These are phyloP conservation scores for Kazachstania bromeliacearum DNA, from an alignment of 805 yeast species.

Conservation along the genomic window DNA sequence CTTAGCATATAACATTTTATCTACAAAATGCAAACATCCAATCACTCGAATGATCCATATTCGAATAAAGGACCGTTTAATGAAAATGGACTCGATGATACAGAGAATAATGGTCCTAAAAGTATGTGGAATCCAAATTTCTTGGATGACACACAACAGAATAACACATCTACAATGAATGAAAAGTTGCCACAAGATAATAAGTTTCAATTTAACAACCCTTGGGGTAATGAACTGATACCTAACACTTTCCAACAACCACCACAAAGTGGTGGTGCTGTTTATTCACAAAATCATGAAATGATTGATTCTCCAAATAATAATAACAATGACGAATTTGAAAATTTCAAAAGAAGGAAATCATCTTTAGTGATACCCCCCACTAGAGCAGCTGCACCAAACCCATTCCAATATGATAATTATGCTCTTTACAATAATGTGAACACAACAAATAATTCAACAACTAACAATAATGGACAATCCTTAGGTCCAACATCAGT, in stretches of 20 bases:
- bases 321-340: constrained; percentile 4
- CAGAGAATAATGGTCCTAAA: background rate
- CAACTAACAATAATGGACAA: background rate
- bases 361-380: constrained; percentile 35
- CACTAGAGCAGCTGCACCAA: constrained; percentile 37
- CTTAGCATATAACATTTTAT: too few species aligned
- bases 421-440: constrained; percentile 1
- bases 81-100: background rate
- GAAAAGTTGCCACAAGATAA: background rate
- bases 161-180: background rate
- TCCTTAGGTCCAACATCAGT: background rate
- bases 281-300: background rate
- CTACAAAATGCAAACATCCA: too few species aligned
- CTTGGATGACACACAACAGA: background rate
- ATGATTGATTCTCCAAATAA: background rate
- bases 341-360: constrained; percentile 22
- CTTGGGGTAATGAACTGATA: constrained; percentile 8
- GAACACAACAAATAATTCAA: background rate
- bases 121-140: constrained; percentile 14
- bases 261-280: background rate
- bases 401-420: constrained; percentile 29
- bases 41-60: too few species aligned
- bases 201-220: constrained; percentile 9
- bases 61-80: background rate
- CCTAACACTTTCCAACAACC: background rate